Percentiles rank a stretch among this genome's conserved stretches.
phyloP scores from a whole-genome alignment of 139 green algal genomes.

The Closterium sp. region DNA sequence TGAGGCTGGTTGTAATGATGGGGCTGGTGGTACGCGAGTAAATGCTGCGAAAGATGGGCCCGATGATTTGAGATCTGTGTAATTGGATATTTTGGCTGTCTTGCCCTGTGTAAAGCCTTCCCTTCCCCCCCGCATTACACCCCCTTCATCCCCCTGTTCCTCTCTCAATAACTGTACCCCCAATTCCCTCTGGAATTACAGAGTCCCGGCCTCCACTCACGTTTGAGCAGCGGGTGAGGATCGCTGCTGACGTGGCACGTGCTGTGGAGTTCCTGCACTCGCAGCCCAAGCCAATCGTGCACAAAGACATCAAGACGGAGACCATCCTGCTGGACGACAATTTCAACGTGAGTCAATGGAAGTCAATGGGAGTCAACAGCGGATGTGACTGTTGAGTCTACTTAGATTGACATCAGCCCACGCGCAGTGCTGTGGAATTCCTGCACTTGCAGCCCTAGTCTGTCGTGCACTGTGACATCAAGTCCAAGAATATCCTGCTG shows the following conservation, averaged over 20 bases:
- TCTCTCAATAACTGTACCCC: too few species aligned
- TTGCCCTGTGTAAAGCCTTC: too few species aligned
- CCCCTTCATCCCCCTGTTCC: neutral
- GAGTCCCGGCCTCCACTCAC: neutral
- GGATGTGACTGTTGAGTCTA: too few species aligned
- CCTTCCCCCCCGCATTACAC: too few species aligned
- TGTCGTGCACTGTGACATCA: neutral
- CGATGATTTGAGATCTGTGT: too few species aligned
- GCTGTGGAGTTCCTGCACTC: neutral
- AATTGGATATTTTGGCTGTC: too few species aligned
- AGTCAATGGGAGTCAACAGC: neutral
- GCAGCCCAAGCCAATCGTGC: neutral
- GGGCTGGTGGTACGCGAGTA: too few species aligned
- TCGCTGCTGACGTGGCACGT: neutral
- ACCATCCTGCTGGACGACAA: slow-evolving; percentile 2
- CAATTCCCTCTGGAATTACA: neutral
- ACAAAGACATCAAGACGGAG: neutral
- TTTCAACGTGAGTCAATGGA: neutral
- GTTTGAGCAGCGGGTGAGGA: neutral
- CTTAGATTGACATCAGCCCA: neutral
- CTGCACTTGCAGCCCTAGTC: neutral
- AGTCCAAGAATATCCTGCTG: neutral
- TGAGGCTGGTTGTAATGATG: too few species aligned
- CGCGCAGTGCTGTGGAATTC: too few species aligned
- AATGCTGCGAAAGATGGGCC: too few species aligned